Base-by-base conservation (phyloP, 139 green algal species). In the Volvox reticuliferus region DNA sequence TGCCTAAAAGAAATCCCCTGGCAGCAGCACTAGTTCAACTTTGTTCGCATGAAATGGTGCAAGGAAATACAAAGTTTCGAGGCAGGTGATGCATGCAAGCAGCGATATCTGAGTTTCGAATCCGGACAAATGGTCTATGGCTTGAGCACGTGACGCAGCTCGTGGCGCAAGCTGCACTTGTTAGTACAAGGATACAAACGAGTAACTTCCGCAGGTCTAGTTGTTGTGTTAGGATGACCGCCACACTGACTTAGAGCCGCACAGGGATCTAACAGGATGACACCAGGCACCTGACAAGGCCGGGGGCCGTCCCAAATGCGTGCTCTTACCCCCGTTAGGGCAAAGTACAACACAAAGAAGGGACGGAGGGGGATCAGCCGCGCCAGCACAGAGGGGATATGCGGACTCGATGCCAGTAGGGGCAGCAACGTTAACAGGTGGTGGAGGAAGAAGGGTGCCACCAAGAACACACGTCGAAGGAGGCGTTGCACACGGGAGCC, bases 321-420 rank as follows among this genome's bases (percentile, higher is more conserved):
- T 68, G 13, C 55, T 62, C 81, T 77, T 30, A 87, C 81, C 81
- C 61, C 81, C 61, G 30, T 33, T 32, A 77, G n/a, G 0, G 62
- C 55, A n/a, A 87, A 87, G n/a, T 30, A 32, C 61, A 61, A n/a
- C 18, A 87, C 17, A 22, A 44, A 77, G 30, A 61, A 12, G 6
- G 81, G 61, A 13, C 81, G 61, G 30, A 73, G 81, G 12, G 81
- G 81, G 6, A 78, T 33, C 9, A 44, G 81, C 30, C 61, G 30
- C 81, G 81, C 81, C n/a, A 87, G 81, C 81, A 87, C 28, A 30
- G 81, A 77, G 62, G 62, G 81, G 5, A 61, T 32, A 33, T 17
- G 50, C 55, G 12, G 55, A 0, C 81, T 12, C 19, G 0, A 12
- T 17, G 81, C 37, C 81, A 87, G 55, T 63, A 87, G 30, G 12